Evolutionary conservation across 441 rosid genomes (phyloP), one percentile per base, ranked within the genome.

Genomic region (Adansonia gregorii): DNA sequence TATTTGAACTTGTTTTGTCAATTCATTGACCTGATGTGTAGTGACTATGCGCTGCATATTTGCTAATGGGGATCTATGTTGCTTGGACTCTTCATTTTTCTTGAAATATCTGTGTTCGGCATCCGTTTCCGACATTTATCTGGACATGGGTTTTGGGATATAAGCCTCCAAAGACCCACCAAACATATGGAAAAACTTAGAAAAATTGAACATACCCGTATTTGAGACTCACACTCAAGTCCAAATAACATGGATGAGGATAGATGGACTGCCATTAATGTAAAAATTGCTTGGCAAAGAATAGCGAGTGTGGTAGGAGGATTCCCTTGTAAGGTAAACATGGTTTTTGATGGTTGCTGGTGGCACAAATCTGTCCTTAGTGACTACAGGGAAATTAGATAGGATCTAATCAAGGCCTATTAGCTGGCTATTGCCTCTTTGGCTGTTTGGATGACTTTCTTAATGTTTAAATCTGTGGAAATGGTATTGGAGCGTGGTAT

Each of bases 1-100:
- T 15, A 64, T 35, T 64, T 27, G 35, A 27, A 27, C 35, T 27
- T 75, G 51, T 71, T 31, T 54, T 70, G n/a, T 48, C 74, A 52
- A 52, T 71, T 71, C 17, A 8, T 52, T 71, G 63, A 71, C 46
- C n/a, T 71, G n/a, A 8, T 55, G 14, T 70, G 45, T 52, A 51
- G 48, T 67, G 61, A 71, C 31, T 35, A 27, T 0, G 5, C 12
- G 17, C 0, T 2, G 17, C 8, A 24, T 60, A 24, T 9, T 15
- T 27, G 35, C 35, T 27, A 27, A 27, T 27, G 35, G 35, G 35
- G 35, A 27, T 27, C 48, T 65, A 65, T 35, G 69, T 35, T 65
- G n/a, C 69, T 35, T 6, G 48, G 69, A 39, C 69, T 6, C 35
- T 27, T 27, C 35, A 27, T 27, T 27, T 27, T 27, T 27, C 35